Percentiles rank a stretch among this genome's conserved stretches.
Evolutionary conservation across 352 stramenopile genomes (phyloP).

Genomic region (Thraustotheca clavata): DNA sequence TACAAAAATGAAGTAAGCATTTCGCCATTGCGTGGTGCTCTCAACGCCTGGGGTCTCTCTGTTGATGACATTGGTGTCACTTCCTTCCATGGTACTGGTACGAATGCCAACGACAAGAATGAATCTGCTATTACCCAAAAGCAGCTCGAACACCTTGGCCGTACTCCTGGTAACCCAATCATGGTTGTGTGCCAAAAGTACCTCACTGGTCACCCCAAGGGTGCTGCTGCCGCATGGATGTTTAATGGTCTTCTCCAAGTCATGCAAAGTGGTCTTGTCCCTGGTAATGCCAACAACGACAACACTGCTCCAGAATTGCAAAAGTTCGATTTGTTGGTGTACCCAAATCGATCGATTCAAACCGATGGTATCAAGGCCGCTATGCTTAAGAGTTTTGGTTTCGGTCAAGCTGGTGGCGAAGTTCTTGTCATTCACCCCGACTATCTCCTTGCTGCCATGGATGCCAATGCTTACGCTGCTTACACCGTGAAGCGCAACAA

Average conservation of each 20-base stretch:
- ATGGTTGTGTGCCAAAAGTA: conserved; percentile 31
- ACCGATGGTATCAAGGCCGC: conserved; percentile 43
- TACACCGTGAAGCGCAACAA: conserved; percentile 54
- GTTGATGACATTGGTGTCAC: conserved; percentile 74
- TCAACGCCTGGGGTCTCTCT: conserved; percentile 69
- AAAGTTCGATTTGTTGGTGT: conserved; percentile 26
- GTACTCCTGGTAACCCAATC: conserved; percentile 27
- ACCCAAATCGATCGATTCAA: conserved; percentile 27
- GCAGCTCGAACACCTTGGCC: conserved; percentile 28
- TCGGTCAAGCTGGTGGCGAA: conserved; percentile 67
- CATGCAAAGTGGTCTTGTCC: conserved; percentile 23
- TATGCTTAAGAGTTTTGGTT: conserved; percentile 79
- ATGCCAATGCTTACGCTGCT: conserved; percentile 34
- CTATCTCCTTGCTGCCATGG: conserved; percentile 53
- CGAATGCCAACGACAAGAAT: conserved; percentile 33
- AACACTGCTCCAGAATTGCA: conserved; percentile 26
- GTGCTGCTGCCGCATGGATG: conserved; percentile 29
- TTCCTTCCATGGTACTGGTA: conserved; percentile 53
- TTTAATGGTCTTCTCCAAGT: conserved; percentile 30
- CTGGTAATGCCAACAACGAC: conserved; percentile 30
- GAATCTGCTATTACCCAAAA: conserved; percentile 27
- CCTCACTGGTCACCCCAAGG: conserved; percentile 32
- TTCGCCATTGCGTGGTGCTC: conserved; percentile 59
- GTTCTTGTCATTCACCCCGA: conserved; percentile 61
- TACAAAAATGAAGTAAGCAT: conserved; percentile 52